Evolutionary conservation across 2,329 filamentous ascomycete species (phyloP), one percentile per base, ranked within the genome.

Genomic region (Phaeosphaeriaceae sp.): DNA sequence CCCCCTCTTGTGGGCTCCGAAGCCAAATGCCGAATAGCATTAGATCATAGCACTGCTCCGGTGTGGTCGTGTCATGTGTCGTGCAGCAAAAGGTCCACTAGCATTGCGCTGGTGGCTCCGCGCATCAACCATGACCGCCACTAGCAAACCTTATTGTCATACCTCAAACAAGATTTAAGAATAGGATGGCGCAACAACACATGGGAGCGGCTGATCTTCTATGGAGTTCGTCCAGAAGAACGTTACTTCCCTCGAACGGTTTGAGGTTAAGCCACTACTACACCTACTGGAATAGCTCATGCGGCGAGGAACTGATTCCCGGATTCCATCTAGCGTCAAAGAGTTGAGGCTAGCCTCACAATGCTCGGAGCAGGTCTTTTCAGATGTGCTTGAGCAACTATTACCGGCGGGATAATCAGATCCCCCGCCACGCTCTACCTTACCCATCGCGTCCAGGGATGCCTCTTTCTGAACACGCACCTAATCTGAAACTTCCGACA

Each of bases 401-500:
- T 50, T 66, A 47, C 62, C 61, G 60, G 62, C 55, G 57, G 67
- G 48, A 61, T 55, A 65, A 58, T 59, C 47, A 60, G 60, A 53
- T 58, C 50, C 52, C 51, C 65, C 56, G 55, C 57, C 27, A 59
- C 54, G 60, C 48, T 27, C 25, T 27, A 27, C 25, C 25, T 27
- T 27, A 53, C 24, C 11, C 5, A 24, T 36, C 20, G 31, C 47
- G 5, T 13, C 21, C 36, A 62, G 36, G 58, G 58, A 63, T 57
- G 60, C 53, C 27, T 58, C 57, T 60, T 49, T 65, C 58, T 63
- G 66, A 65, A 64, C 66, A 63, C 66, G 66, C 58, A 67, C 66
- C 70, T 48, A 60, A 71, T 61, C 56, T 75, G 74, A 76, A 76
- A 77, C 74, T 71, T 56, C 66, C 66, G 70, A 59, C 53, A 63